phyloP scores from a whole-genome alignment of 192 early-diverging fungal genomes.

The Entophlyctis luteolus region DNA sequence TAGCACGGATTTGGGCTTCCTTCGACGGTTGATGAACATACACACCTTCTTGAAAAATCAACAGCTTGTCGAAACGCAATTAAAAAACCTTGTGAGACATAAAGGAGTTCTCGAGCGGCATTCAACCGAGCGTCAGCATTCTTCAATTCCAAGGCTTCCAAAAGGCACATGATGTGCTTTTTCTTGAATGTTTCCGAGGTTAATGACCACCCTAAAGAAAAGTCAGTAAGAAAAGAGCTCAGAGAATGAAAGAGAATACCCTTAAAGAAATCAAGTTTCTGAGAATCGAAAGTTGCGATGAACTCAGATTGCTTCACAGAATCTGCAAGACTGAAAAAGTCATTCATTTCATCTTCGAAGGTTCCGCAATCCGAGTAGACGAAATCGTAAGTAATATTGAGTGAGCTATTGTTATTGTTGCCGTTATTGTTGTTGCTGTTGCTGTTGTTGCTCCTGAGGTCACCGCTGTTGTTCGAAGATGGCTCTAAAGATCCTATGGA shows the following conservation, averaged over 20 bases:
- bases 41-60: neutral
- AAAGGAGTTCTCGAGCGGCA: slow-evolving; percentile 56
- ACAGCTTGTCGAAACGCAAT: neutral
- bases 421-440: neutral
- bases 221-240: too few relatives aligned
- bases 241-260: slow-evolving; percentile 20
- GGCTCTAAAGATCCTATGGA: neutral
- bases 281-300: too few relatives aligned
- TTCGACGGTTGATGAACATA: neutral
- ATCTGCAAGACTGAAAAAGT: slow-evolving; percentile 50
- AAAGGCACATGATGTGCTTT: slow-evolving; percentile 41
- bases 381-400: slow-evolving; percentile 41
- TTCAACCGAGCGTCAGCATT: slow-evolving; percentile 43
- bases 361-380: slow-evolving; percentile 44
- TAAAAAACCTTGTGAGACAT: slow-evolving; percentile 62
- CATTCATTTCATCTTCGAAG: slow-evolving; percentile 48
- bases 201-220: too few relatives aligned
- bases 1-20: slow-evolving; percentile 52
- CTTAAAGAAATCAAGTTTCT: slow-evolving; percentile 2
- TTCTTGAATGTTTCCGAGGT: neutral
- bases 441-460: neutral
- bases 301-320: slow-evolving; percentile 25
- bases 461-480: neutral
- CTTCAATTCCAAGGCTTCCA: slow-evolving; percentile 58
- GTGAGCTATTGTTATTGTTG: neutral